phyloP scores from a whole-genome alignment of 306 rosid genomes.

The Lathyrus tuberosus region DNA sequence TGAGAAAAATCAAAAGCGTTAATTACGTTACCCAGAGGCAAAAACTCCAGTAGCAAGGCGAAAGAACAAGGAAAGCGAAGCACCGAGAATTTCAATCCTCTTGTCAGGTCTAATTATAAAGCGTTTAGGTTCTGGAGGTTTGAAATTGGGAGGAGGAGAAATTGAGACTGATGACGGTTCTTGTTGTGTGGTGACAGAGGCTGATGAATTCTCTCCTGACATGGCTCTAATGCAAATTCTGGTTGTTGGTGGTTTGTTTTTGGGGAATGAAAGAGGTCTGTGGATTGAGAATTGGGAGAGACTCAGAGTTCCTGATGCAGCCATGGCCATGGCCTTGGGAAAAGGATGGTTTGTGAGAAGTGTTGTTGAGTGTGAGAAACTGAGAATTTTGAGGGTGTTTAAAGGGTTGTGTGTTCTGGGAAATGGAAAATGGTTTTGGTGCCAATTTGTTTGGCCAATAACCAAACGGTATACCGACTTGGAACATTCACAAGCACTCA shows the following conservation, averaged over 20 bases:
- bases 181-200: slow-evolving; percentile 15
- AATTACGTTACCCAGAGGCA: slow-evolving; percentile 63
- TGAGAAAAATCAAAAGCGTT: not conserved
- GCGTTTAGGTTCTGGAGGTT: slow-evolving; percentile 85
- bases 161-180: slow-evolving; percentile 31
- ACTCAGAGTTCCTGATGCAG: slow-evolving; percentile 56
- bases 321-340: slow-evolving; percentile 72
- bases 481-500: not conserved
- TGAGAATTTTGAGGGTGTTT: not conserved
- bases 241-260: slow-evolving; percentile 36
- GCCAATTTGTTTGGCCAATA: not conserved
- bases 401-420: not conserved
- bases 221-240: slow-evolving; percentile 60
- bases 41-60: slow-evolving; percentile 89
- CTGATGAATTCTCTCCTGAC: slow-evolving; percentile 35
- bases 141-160: slow-evolving; percentile 81
- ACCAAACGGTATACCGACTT: not conserved
- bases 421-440: not conserved
- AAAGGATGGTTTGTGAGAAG: not conserved
- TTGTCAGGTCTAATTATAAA: slow-evolving; percentile 72
- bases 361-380: not conserved
- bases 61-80: slow-evolving; percentile 65
- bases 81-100: slow-evolving; percentile 56
- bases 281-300: slow-evolving; percentile 46
- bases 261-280: slow-evolving; percentile 46